A percentile compares a stretch with the other conserved stretches of the same genome.
Evolutionary conservation across 1,284 basidiomycete genomes (phyloP).

Genomic region (Tilletia walkeri): DNA sequence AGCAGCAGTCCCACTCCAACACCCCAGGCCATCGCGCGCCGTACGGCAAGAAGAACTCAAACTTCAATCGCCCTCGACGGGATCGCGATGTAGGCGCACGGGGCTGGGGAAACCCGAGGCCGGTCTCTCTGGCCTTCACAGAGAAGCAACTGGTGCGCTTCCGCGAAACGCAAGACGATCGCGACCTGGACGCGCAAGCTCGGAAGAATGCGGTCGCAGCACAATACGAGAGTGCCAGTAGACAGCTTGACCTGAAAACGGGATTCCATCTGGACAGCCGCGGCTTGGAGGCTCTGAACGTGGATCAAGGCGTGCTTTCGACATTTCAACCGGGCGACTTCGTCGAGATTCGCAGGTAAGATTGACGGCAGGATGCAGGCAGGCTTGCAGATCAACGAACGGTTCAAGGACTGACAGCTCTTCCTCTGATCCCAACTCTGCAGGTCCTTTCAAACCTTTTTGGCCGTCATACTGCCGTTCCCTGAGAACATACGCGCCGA

Average conservation of each 20-base stretch:
- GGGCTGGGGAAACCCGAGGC: too few relatives aligned
- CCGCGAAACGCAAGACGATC: not conserved
- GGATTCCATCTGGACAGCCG: too few relatives aligned
- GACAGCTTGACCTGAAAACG: not conserved
- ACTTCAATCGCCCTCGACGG: too few relatives aligned
- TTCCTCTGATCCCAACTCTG: not conserved
- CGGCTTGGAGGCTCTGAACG: not conserved
- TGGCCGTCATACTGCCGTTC: conserved; percentile 16
- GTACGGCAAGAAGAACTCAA: too few relatives aligned
- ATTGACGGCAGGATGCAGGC: conserved; percentile 19
- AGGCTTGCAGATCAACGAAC: not conserved
- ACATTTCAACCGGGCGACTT: conserved; percentile 30
- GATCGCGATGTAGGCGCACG: too few relatives aligned
- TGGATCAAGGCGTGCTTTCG: not conserved
- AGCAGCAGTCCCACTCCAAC: too few relatives aligned
- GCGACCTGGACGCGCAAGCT: not conserved
- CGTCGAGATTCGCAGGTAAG: conserved; percentile 27
- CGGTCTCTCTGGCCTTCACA: not conserved
- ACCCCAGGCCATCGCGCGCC: too few relatives aligned
- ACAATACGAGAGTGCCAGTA: not conserved
- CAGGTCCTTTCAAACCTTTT: not conserved
- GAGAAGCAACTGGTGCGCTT: not conserved
- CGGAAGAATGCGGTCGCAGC: not conserved
- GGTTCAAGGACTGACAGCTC: not conserved
- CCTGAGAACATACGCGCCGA: conserved; percentile 14